These are phyloP conservation scores for Fraxinus pennsylvanica DNA, from an alignment of 257 asterid species.

Conservation along the genomic window DNA sequence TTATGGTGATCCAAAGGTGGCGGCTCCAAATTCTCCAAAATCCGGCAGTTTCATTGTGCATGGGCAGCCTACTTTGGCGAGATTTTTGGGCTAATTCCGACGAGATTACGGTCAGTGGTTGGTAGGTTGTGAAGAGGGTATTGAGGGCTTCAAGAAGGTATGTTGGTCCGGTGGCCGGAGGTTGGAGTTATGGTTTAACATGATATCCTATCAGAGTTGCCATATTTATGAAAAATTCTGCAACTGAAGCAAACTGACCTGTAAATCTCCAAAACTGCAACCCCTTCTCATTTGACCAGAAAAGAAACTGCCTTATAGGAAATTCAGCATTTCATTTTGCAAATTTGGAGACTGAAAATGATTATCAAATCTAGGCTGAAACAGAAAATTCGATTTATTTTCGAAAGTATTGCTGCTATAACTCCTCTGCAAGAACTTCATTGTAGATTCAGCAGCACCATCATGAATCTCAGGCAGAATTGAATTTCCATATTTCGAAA, in stretches of 20 bases:
- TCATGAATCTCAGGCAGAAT: slow-evolving; percentile 35
- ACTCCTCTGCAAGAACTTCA: slow-evolving; percentile 76
- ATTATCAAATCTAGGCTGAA: slow-evolving; percentile 46
- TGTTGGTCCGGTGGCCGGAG: no score
- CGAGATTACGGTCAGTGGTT: no score
- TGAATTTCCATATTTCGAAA: slow-evolving; percentile 26
- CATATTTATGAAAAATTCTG: not conserved
- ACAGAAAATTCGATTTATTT: slow-evolving; percentile 33
- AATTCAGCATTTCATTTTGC: slow-evolving; percentile 35
- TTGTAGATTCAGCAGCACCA: slow-evolving; percentile 36
- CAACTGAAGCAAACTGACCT: slow-evolving; percentile 34
- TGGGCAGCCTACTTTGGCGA: no score
- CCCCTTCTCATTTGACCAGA: slow-evolving; percentile 71
- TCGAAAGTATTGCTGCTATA: slow-evolving; percentile 66
- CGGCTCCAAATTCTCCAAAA: no score
- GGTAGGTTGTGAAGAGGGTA: no score
- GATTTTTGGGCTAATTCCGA: no score
- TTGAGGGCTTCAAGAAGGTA: no score
- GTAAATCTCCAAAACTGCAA: slow-evolving; percentile 86
- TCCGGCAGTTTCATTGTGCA: no score
- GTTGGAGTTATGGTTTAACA: no score
- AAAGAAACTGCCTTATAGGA: slow-evolving; percentile 48
- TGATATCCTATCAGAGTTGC: no score
- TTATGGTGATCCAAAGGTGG: no score
- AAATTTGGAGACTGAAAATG: slow-evolving; percentile 42